phyloP scores from a whole-genome alignment of 192 early-diverging fungal genomes.

The Phycomyces blakesleeanus region DNA sequence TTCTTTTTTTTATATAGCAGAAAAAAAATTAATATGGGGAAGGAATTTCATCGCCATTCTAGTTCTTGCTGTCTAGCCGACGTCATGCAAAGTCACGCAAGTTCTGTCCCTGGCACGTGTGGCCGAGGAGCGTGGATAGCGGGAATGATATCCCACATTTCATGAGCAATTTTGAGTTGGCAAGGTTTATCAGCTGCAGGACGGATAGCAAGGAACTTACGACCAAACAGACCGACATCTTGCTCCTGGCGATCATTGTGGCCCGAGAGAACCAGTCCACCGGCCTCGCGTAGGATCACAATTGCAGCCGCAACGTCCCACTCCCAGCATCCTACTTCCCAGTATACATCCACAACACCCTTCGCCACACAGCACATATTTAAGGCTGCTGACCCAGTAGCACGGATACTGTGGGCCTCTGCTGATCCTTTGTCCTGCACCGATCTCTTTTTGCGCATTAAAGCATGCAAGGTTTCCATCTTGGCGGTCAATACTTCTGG shows the following conservation, averaged over 20 bases:
- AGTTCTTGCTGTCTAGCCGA: too few relatives aligned
- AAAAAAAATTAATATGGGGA: too few relatives aligned
- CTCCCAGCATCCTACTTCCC: slow-evolving; percentile 82
- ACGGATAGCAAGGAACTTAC: slow-evolving; percentile 54
- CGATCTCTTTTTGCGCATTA: slow-evolving; percentile 56
- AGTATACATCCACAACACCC: slow-evolving; percentile 83
- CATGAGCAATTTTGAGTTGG: slow-evolving; percentile 51
- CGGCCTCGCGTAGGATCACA: slow-evolving; percentile 79
- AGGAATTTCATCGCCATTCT: too few relatives aligned
- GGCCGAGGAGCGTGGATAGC: slow-evolving; percentile 47
- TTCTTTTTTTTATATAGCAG: too few relatives aligned
- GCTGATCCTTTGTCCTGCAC: background rate
- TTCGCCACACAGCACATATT: slow-evolving; percentile 78
- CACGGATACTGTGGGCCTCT: slow-evolving; percentile 68
- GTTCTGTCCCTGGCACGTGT: slow-evolving; percentile 25
- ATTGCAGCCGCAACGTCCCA: slow-evolving; percentile 88
- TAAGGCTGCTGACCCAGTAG: slow-evolving; percentile 73
- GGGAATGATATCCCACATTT: slow-evolving; percentile 58
- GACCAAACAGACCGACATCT: slow-evolving; percentile 42
- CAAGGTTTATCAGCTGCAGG: slow-evolving; percentile 38
- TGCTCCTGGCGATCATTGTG: slow-evolving; percentile 30
- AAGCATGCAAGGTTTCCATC: slow-evolving; percentile 58
- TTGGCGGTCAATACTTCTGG: slow-evolving; percentile 60
- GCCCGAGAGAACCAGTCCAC: slow-evolving; percentile 72
- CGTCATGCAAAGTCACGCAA: too few relatives aligned